Conservation (phyloP, 495 filamentous ascomycete genomes). For the Penicillium longicatenatum region DNA sequence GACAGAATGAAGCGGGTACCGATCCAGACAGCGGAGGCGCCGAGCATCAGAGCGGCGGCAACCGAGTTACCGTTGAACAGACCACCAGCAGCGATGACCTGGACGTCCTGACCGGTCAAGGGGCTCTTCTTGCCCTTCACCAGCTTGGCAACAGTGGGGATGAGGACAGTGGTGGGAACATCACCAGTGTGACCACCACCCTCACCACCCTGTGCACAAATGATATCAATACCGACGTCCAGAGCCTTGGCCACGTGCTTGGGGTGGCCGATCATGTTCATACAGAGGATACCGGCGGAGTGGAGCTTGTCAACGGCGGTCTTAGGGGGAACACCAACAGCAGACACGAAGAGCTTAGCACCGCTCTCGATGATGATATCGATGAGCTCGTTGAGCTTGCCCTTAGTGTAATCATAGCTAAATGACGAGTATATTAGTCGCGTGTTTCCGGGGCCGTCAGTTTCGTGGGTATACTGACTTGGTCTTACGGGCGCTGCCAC, state of each 20-base stretch:
- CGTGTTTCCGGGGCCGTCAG: constrained; percentile 18
- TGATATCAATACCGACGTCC: constrained; percentile 84
- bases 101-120: constrained; percentile 81
- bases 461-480: constrained; percentile 58
- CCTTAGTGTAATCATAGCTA: constrained; percentile 99
- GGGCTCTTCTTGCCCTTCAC: constrained; percentile 81
- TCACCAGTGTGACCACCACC: constrained; percentile 91
- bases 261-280: constrained; percentile 99
- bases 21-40: constrained; percentile 91
- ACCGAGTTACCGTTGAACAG: constrained; percentile 90
- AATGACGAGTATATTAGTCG: constrained; percentile 6
- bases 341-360: constrained; percentile 92
- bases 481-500: constrained; percentile 89
- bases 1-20: constrained; percentile 93
- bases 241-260: constrained; percentile 97
- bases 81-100: constrained; percentile 91
- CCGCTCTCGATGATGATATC: constrained; percentile 90
- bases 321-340: constrained; percentile 91
- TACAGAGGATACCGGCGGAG: constrained; percentile 84
- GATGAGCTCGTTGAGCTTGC: constrained; percentile 89
- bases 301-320: constrained; percentile 87
- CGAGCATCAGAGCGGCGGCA: constrained; percentile 89
- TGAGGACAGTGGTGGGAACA: constrained; percentile 84
- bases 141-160: constrained; percentile 85
- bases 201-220: constrained; percentile 92